Evolutionary conservation across 768 basidiomycete genomes (phyloP).

Genomic region (Rhodotorula paludigena): DNA sequence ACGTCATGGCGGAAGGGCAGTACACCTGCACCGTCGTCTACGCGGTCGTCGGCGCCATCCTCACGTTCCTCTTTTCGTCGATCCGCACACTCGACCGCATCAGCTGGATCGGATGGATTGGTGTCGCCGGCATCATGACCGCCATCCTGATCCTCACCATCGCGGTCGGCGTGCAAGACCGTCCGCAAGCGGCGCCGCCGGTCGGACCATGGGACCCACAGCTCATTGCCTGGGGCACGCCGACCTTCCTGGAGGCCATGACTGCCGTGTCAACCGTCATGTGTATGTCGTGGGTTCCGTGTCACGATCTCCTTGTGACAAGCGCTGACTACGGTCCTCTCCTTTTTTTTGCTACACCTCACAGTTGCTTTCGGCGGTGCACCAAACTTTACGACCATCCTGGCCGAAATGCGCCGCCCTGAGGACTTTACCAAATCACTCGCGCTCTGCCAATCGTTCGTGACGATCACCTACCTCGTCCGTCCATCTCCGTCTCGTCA

Average conservation of each 20-base stretch:
- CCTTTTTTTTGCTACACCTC: too few species aligned
- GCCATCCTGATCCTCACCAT: conserved; percentile 32
- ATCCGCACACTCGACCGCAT: conserved; percentile 37
- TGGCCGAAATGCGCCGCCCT: conserved; percentile 32
- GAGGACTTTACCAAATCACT: conserved; percentile 24
- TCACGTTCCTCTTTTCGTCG: conserved; percentile 18
- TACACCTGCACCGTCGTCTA: neutral
- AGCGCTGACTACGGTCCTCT: too few species aligned
- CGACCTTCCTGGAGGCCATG: conserved; percentile 40
- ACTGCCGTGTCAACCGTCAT: conserved; percentile 45
- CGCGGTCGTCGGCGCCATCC: neutral
- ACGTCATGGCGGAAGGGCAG: neutral
- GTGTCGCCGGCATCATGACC: conserved; percentile 29
- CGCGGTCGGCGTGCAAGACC: conserved; percentile 33
- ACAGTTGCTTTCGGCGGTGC: conserved; percentile 29
- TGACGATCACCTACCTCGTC: conserved; percentile 25
- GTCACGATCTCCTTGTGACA: neutral
- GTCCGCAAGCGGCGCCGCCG: conserved; percentile 23
- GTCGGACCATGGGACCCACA: conserved; percentile 38
- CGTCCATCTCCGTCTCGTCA: neutral
- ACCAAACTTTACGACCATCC: conserved; percentile 28
- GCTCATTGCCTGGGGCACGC: neutral
- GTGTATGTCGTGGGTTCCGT: neutral
- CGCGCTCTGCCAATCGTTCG: conserved; percentile 19
- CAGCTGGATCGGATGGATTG: conserved; percentile 26